phyloP scores from a whole-genome alignment of 2,329 filamentous ascomycete genomes.

The Colletotrichum paranaense region DNA sequence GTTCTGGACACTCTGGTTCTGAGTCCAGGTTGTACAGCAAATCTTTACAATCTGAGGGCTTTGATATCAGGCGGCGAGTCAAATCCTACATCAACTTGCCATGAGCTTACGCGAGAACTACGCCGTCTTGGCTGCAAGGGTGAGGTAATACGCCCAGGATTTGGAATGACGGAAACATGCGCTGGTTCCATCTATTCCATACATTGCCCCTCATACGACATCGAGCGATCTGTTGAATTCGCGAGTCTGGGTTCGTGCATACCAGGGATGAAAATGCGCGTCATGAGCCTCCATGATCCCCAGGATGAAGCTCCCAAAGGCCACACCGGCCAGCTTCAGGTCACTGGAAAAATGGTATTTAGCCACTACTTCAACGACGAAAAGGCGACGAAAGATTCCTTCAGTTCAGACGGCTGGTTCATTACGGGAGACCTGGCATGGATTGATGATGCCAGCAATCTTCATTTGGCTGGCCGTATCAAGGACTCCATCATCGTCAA shows the following conservation, averaged over 20 bases:
- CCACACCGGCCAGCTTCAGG: conserved; percentile 67
- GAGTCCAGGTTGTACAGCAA: neutral
- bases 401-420: conserved; percentile 62
- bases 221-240: conserved; percentile 41
- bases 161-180: conserved; percentile 65
- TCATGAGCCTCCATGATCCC: conserved; percentile 39
- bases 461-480: conserved; percentile 49
- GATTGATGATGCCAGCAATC: conserved; percentile 47
- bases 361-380: conserved; percentile 71
- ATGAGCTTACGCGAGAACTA: conserved; percentile 43
- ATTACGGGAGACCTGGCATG: conserved; percentile 51
- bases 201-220: conserved; percentile 53
- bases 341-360: conserved; percentile 71
- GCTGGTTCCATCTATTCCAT: conserved; percentile 58
- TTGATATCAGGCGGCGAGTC: conserved; percentile 59
- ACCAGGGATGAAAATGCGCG: conserved; percentile 51
- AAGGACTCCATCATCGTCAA: conserved; percentile 61
- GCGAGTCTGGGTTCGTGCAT: conserved; percentile 53
- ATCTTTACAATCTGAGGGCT: conserved; percentile 42
- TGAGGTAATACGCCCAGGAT: conserved; percentile 53
- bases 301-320: conserved; percentile 35
- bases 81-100: conserved; percentile 50
- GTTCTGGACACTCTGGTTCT: conserved; percentile 29
- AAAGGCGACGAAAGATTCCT: conserved; percentile 65
- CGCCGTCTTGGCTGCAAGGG: conserved; percentile 43